Percentiles rank a stretch among this genome's conserved stretches.
These are phyloP conservation scores for Naganishia sp. DNA, from an alignment of 1,284 basidiomycete species.

Conservation along the genomic window DNA sequence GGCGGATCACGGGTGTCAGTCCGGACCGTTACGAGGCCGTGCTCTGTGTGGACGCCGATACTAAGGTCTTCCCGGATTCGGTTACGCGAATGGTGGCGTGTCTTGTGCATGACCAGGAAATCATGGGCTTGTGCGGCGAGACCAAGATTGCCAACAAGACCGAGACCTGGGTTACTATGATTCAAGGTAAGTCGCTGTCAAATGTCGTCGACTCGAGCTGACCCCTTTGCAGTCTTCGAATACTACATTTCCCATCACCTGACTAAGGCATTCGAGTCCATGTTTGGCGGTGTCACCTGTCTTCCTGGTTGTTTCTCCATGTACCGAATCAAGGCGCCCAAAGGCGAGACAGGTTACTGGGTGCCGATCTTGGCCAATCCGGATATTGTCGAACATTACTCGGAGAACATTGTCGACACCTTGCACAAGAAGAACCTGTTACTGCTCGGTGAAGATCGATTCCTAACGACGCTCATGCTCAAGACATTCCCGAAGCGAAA, in stretches of 20 bases:
- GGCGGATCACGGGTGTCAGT: constrained; percentile 90
- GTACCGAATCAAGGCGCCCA: constrained; percentile 98
- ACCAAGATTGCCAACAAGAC: constrained; percentile 99
- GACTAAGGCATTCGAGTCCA: constrained; percentile 98
- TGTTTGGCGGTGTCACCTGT: constrained; percentile 99
- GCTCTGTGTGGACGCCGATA: constrained; percentile 98
- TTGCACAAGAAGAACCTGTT: constrained; percentile 99
- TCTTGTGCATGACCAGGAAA: constrained; percentile 93
- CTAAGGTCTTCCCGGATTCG: constrained; percentile 94
- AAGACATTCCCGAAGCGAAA: constrained; percentile 99
- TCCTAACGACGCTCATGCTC: constrained; percentile 90
- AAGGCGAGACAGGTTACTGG: constrained; percentile 89
- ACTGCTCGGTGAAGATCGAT: constrained; percentile 97
- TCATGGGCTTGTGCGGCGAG: constrained; percentile 99
- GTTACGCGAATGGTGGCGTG: constrained; percentile 87
- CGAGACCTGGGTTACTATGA: constrained; percentile 97
- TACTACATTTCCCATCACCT: constrained; percentile 99
- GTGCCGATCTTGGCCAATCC: constrained; percentile 97
- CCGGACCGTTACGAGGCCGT: constrained; percentile 96
- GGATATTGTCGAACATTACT: constrained; percentile 96
- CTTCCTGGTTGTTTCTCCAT: constrained; percentile 98
- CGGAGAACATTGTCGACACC: constrained; percentile 95
- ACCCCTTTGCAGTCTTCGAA: constrained; percentile 73
- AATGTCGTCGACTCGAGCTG: constrained; percentile 36
- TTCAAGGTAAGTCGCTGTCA: constrained; percentile 73